Base-by-base conservation (phyloP, 495 filamentous ascomycete species). In the Penicillium odoratum region DNA sequence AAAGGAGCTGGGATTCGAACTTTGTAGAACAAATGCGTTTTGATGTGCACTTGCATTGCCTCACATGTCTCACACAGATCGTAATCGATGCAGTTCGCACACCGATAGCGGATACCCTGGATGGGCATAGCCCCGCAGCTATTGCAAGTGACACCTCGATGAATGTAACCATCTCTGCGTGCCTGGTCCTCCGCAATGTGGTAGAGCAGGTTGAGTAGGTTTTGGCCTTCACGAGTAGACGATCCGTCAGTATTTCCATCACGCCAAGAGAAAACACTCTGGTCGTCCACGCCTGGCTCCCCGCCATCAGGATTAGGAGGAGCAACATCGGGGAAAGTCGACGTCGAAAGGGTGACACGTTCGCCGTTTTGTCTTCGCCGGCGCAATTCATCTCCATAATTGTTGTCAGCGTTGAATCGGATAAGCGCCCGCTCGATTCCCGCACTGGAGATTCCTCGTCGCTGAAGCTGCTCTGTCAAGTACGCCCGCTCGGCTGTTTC, bases 21-120 rank as follows among this genome's bases (percentile, higher is more conserved):
- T 71, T 98, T 98, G 78, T 93, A 96, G 78, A 98, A 97, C 44
- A 98, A 77, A 74, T 98, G 94, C 0, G 92, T 96, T 73, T 93
- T 96, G 58, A 81, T 85, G 68, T 99, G 95, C 0, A 91, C 77
- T 51, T 89, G 85, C 69, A 90, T 85, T 5, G 89, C 85, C 73
- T 97, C 93, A 68, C 93, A 97, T 8, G 83, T 85, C 70, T 95
- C 90, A 73, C 90, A 97, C 16, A 93, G 84, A 69, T 97, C 93
- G 58, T 89, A 97, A 67, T 97, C 93, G 57, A 86, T 82, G 66
- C 93, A 97, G 73, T 97, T 97, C 53, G 89, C 85, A 69, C 93
- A 97, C 56, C 91, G 85, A 71, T 96, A 96, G 66, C 93, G 81
- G 56, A 94, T 91, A 1, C 94, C 94, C 45, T 91, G 88, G 45